Conservation (phyloP, 2,329 filamentous ascomycete species). For the Aspergillus sclerotialis region DNA sequence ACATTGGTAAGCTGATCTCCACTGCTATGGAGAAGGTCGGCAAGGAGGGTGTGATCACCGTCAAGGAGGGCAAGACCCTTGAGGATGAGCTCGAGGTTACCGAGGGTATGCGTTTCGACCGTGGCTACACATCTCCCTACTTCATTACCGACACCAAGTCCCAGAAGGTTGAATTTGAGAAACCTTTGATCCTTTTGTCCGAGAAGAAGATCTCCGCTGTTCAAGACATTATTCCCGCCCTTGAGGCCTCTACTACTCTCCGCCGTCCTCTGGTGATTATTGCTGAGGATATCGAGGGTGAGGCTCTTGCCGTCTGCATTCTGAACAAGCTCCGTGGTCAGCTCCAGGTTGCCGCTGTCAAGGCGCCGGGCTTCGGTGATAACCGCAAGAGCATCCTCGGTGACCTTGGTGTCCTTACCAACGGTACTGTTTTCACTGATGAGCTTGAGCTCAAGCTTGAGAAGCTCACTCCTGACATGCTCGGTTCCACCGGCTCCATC, state of each 20-base stretch:
- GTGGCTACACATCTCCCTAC: slow-evolving; percentile 96
- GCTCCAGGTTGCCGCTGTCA: slow-evolving; percentile 96
- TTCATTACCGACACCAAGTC: slow-evolving; percentile 99
- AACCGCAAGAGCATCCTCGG: slow-evolving; percentile 99
- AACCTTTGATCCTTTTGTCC: slow-evolving; percentile 94
- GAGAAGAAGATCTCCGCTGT: slow-evolving; percentile 99
- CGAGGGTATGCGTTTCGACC: slow-evolving; percentile 99
- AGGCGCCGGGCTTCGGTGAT: slow-evolving; percentile 98
- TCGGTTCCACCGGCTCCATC: slow-evolving; percentile 94
- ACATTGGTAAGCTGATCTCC: slow-evolving; percentile 92
- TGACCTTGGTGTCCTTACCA: slow-evolving; percentile 91
- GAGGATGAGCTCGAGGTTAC: slow-evolving; percentile 97
- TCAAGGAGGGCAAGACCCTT: slow-evolving; percentile 99
- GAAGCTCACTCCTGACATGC: slow-evolving; percentile 92
- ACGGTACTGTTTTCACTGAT: slow-evolving; percentile 94
- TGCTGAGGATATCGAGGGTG: slow-evolving; percentile 97
- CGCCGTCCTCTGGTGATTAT: slow-evolving; percentile 97
- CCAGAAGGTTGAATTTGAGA: slow-evolving; percentile 99
- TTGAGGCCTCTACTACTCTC: slow-evolving; percentile 92
- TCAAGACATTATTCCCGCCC: slow-evolving; percentile 96
- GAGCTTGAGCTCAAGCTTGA: slow-evolving; percentile 99
- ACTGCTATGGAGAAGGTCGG: slow-evolving; percentile 99
- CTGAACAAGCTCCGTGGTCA: slow-evolving; percentile 99
- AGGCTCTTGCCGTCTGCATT: slow-evolving; percentile 97
- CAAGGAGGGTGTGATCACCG: slow-evolving; percentile 99